Evolutionary conservation across 345 rosid genomes (phyloP).

Genomic region (Carallia pectinifolia): DNA sequence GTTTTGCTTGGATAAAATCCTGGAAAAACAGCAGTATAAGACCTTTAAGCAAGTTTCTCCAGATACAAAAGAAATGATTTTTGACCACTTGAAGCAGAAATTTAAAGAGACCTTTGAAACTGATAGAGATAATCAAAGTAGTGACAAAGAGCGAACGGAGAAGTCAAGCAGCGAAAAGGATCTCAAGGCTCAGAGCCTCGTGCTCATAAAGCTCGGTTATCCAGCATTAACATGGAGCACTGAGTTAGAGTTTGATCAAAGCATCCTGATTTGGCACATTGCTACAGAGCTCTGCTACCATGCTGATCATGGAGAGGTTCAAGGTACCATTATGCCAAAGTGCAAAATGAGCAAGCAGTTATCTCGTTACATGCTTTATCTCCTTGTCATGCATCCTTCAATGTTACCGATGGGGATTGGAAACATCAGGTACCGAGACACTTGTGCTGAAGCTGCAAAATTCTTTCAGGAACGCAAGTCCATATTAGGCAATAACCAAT

Average conservation of each 20-base stretch:
- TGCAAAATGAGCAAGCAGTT: conserved; percentile 2
- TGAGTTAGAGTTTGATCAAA: conserved; percentile 20
- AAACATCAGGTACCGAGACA: conserved; percentile 29
- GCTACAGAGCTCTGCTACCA: conserved; percentile 22
- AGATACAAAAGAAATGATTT: background rate
- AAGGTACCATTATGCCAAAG: background rate
- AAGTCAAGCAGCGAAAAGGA: background rate
- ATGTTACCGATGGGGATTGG: conserved; percentile 34
- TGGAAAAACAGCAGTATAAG: conserved; percentile 1
- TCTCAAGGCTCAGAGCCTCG: background rate
- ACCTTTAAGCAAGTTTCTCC: background rate
- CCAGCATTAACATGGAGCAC: conserved; percentile 7
- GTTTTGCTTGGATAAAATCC: background rate
- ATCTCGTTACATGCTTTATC: conserved; percentile 25
- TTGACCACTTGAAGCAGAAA: background rate
- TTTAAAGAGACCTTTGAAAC: background rate
- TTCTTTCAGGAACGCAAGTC: conserved; percentile 9
- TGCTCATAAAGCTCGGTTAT: background rate
- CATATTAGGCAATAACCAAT: background rate
- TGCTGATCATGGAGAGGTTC: background rate
- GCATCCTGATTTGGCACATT: conserved; percentile 36
- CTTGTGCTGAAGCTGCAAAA: conserved; percentile 10
- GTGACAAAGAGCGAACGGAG: background rate
- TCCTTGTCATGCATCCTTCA: conserved; percentile 18
- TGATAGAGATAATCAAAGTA: background rate